phyloP scores from a whole-genome alignment of 2,329 filamentous ascomycete genomes.

The Arthroderma sp. region DNA sequence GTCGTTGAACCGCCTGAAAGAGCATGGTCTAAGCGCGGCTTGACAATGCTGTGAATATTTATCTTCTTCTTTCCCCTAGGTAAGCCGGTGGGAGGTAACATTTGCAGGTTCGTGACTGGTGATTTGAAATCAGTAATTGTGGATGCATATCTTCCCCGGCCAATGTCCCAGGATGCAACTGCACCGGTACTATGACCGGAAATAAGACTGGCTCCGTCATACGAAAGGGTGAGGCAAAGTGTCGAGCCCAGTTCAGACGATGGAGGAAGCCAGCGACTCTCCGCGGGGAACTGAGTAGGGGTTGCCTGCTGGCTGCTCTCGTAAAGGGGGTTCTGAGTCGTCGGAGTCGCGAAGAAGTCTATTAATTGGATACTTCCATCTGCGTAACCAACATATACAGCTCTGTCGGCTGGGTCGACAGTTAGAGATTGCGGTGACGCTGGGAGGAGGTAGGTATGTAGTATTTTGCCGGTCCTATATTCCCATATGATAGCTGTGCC shows the following conservation, averaged over 20 bases:
- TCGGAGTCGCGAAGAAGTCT: conserved; percentile 52
- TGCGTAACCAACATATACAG: conserved; percentile 66
- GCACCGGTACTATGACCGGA: conserved; percentile 73
- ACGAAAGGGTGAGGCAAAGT: conserved; percentile 58
- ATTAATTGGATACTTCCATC: conserved; percentile 69
- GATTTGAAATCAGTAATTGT: conserved; percentile 62
- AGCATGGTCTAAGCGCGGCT: conserved; percentile 46
- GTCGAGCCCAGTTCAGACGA: conserved; percentile 53
- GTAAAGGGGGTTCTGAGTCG: conserved; percentile 27
- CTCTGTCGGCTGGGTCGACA: conserved; percentile 72
- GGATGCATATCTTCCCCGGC: conserved; percentile 53
- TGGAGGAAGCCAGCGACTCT: conserved; percentile 36
- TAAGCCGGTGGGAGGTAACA: conserved; percentile 49
- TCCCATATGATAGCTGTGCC: conserved; percentile 90
- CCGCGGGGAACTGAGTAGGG: conserved; percentile 27
- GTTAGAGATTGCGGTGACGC: conserved; percentile 57
- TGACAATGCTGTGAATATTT: conserved; percentile 53
- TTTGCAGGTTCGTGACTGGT: conserved; percentile 68
- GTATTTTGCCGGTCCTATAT: conserved; percentile 60
- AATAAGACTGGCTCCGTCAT: conserved; percentile 67
- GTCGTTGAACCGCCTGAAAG: conserved; percentile 23
- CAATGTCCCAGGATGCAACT: conserved; percentile 67
- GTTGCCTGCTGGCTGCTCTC: conserved; percentile 25
- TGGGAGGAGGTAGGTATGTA: conserved; percentile 73
- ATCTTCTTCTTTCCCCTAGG: conserved; percentile 20